Percentiles rank a stretch among this genome's conserved stretches.
Evolutionary conservation across 768 basidiomycete genomes (phyloP).

Genomic region (Pisolithus orientalis): DNA sequence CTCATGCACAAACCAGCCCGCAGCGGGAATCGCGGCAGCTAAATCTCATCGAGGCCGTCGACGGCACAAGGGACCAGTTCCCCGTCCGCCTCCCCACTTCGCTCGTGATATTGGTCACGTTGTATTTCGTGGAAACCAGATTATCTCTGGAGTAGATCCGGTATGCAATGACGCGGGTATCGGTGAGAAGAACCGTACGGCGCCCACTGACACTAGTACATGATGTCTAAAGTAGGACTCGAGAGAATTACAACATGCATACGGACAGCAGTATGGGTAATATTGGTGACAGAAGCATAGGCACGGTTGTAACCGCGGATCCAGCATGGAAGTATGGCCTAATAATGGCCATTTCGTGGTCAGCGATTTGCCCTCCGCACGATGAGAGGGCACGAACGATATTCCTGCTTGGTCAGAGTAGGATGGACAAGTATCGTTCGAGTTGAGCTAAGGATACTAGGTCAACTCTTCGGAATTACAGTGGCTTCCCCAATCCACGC

Average conservation of each 20-base stretch:
- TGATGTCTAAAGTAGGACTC: not conserved
- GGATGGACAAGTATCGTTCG: slow-evolving; percentile 56
- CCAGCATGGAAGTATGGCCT: slow-evolving; percentile 28
- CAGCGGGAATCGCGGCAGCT: not conserved
- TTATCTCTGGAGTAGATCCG: slow-evolving; percentile 13
- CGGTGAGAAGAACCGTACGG: too few relatives aligned
- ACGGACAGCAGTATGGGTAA: slow-evolving; percentile 5
- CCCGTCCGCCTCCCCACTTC: slow-evolving; percentile 55
- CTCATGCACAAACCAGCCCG: not conserved
- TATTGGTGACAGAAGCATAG: slow-evolving; percentile 6
- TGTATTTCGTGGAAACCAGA: slow-evolving; percentile 59
- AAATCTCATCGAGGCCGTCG: not conserved
- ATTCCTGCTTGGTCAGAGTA: slow-evolving; percentile 63
- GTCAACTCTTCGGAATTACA: slow-evolving; percentile 3
- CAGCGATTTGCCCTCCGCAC: not conserved
- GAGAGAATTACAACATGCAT: slow-evolving; percentile 14
- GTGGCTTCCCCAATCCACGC: slow-evolving; percentile 9
- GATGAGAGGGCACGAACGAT: slow-evolving; percentile 40
- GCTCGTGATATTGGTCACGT: slow-evolving; percentile 60
- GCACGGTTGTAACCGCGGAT: slow-evolving; percentile 11
- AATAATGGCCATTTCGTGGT: slow-evolving; percentile 5
- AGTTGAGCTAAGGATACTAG: slow-evolving; percentile 29
- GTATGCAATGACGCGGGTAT: not conserved
- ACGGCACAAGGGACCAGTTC: slow-evolving; percentile 16
- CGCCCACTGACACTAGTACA: too few relatives aligned